Percentiles rank a stretch among this genome's conserved stretches.
phyloP scores from a whole-genome alignment of 805 yeast species.

The Lipomyces yamadae region DNA sequence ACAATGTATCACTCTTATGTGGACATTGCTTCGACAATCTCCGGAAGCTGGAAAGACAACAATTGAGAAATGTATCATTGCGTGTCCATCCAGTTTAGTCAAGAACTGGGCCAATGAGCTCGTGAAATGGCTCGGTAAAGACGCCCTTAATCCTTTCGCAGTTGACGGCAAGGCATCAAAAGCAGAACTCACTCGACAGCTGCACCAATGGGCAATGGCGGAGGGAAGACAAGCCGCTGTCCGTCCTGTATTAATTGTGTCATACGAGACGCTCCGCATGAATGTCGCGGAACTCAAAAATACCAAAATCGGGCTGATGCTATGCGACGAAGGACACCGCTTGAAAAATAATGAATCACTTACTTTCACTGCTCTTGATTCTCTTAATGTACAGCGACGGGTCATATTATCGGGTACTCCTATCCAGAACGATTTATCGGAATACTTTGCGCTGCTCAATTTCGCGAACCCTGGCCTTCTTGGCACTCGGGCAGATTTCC shows the following conservation, averaged over 20 bases:
- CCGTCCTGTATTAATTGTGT: constrained; percentile 89
- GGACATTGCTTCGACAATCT: constrained; percentile 89
- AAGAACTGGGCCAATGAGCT: constrained; percentile 97
- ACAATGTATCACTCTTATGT: constrained; percentile 86
- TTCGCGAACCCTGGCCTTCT: constrained; percentile 94
- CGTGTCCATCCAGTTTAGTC: constrained; percentile 93
- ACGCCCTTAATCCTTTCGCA: constrained; percentile 84
- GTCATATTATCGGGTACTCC: constrained; percentile 97
- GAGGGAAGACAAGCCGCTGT: constrained; percentile 80
- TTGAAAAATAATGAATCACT: constrained; percentile 87
- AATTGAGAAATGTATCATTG: constrained; percentile 87
- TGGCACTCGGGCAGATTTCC: constrained; percentile 82
- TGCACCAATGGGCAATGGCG: constrained; percentile 85
- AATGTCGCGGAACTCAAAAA: constrained; percentile 75
- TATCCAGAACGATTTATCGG: constrained; percentile 88
- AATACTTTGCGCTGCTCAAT: constrained; percentile 84
- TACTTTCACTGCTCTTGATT: constrained; percentile 83
- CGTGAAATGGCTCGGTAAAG: constrained; percentile 92
- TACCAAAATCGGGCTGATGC: constrained; percentile 80
- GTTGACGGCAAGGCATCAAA: constrained; percentile 78
- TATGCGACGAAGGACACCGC: constrained; percentile 87
- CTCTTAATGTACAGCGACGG: constrained; percentile 83
- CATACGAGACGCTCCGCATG: constrained; percentile 90
- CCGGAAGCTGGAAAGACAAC: constrained; percentile 81
- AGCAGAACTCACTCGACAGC: constrained; percentile 64